Conservation (phyloP, 768 basidiomycete species). For the Termitomyces sp. region DNA sequence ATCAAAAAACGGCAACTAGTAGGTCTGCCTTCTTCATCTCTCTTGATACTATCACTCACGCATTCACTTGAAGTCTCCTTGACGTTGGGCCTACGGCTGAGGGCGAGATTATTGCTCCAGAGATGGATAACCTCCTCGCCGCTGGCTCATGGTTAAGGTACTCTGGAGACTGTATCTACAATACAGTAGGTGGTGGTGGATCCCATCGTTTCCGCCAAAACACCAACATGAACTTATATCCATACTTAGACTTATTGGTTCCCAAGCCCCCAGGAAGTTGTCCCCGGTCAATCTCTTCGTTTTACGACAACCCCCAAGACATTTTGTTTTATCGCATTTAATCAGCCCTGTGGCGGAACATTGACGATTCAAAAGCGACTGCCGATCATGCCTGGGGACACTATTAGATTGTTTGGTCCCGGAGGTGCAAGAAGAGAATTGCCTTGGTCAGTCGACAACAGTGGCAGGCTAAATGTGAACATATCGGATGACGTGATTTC, state of each 20-base stretch:
- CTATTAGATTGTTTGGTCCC: constrained; percentile 29
- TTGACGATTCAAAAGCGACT: constrained; percentile 36
- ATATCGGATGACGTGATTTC: constrained; percentile 13
- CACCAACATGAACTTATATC: not conserved
- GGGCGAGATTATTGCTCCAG: constrained; percentile 44
- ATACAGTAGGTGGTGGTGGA: constrained; percentile 31
- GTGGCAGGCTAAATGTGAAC: constrained; percentile 22
- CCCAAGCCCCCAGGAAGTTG: constrained; percentile 31
- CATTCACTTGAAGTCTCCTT: constrained; percentile 30
- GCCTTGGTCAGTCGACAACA: constrained; percentile 23
- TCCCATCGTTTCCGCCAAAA: not conserved
- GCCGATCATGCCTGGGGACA: constrained; percentile 39
- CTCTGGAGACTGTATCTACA: constrained; percentile 46
- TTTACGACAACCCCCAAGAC: constrained; percentile 46
- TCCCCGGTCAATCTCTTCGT: constrained; percentile 25
- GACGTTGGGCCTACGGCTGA: constrained; percentile 52
- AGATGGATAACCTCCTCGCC: constrained; percentile 40
- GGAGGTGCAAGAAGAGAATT: constrained; percentile 13
- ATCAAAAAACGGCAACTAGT: constrained; percentile 62
- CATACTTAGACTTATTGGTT: constrained; percentile 40
- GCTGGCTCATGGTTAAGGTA: constrained; percentile 47
- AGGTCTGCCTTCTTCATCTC: not conserved
- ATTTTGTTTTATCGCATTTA: constrained; percentile 45
- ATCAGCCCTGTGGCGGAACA: constrained; percentile 24
- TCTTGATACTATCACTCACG: not conserved